A percentile compares a stretch with the other conserved stretches of the same genome.
Evolutionary conservation across 345 rosid genomes (phyloP).

Genomic region (Populus ilicifolia): DNA sequence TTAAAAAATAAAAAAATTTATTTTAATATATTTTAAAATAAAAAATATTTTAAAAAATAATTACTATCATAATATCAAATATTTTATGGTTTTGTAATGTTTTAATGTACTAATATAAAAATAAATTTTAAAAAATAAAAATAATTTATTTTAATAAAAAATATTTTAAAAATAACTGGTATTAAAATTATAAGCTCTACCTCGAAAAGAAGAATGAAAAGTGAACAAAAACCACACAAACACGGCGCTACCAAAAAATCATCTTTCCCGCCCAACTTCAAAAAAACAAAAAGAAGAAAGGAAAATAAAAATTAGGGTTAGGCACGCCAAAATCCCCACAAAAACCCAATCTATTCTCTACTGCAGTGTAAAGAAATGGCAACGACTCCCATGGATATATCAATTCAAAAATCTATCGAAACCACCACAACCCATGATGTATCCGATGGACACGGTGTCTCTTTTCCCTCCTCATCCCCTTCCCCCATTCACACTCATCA

Average conservation of each 20-base stretch:
- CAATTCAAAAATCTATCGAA: neutral
- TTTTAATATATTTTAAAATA: no score
- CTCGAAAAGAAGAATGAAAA: no score
- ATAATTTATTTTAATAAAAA: no score
- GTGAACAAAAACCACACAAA: no score
- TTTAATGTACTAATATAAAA: rapidly evolving
- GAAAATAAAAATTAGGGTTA: neutral
- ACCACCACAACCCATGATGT: neutral
- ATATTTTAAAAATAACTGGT: no score
- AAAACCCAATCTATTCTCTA: neutral
- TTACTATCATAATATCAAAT: rapidly evolving
- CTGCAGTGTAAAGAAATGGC: slow-evolving; percentile 4
- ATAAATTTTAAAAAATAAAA: no score
- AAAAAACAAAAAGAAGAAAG: neutral
- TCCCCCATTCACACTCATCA: slow-evolving; percentile 32
- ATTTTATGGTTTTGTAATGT: no score
- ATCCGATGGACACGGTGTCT: neutral
- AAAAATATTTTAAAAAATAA: no score
- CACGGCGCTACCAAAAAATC: no score
- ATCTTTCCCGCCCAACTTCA: neutral
- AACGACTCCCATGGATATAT: slow-evolving; percentile 7
- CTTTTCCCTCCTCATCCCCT: slow-evolving; percentile 14
- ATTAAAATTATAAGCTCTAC: rapidly evolving
- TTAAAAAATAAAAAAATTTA: no score
- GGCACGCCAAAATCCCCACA: neutral